Evolutionary conservation across 1,139 yeast species (phyloP).

Genomic region (Candida mesenterica): DNA sequence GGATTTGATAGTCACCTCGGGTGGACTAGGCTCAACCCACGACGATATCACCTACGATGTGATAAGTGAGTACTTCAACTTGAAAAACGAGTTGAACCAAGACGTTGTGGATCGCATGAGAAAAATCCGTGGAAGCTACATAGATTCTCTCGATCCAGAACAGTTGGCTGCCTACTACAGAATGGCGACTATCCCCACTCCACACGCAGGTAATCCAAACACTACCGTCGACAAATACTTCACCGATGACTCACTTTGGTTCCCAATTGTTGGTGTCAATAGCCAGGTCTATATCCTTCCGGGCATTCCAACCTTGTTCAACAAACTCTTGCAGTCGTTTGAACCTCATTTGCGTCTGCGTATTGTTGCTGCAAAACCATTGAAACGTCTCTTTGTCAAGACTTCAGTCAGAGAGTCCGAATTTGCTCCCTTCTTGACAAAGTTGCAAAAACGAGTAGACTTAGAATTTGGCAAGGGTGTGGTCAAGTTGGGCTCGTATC

Average conservation of each 20-base stretch:
- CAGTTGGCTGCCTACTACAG: conserved; percentile 61
- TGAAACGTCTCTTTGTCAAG: conserved; percentile 56
- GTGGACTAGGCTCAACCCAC: conserved; percentile 88
- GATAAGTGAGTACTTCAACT: conserved; percentile 58
- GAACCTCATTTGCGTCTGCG: conserved; percentile 26
- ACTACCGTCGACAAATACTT: conserved; percentile 47
- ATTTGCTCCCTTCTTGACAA: conserved; percentile 62
- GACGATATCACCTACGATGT: conserved; percentile 83
- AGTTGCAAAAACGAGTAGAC: conserved; percentile 49
- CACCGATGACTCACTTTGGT: conserved; percentile 67
- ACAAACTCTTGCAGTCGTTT: conserved; percentile 41
- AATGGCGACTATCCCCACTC: conserved; percentile 73
- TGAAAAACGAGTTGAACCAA: conserved; percentile 51
- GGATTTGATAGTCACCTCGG: conserved; percentile 75
- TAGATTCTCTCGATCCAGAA: conserved; percentile 36
- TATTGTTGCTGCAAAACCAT: conserved; percentile 23
- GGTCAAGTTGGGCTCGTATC: conserved; percentile 80
- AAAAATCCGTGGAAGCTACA: conserved; percentile 39
- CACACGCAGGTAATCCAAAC: conserved; percentile 2
- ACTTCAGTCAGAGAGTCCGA: conserved; percentile 63
- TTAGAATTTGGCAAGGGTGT: conserved; percentile 28
- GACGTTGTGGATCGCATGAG: conserved; percentile 64
- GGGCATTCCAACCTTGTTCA: conserved; percentile 77
- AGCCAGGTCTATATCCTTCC: conserved; percentile 69
- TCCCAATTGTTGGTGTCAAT: conserved; percentile 70